phyloP scores from a whole-genome alignment of 768 basidiomycete genomes.

The Gautieria morchelliformis region DNA sequence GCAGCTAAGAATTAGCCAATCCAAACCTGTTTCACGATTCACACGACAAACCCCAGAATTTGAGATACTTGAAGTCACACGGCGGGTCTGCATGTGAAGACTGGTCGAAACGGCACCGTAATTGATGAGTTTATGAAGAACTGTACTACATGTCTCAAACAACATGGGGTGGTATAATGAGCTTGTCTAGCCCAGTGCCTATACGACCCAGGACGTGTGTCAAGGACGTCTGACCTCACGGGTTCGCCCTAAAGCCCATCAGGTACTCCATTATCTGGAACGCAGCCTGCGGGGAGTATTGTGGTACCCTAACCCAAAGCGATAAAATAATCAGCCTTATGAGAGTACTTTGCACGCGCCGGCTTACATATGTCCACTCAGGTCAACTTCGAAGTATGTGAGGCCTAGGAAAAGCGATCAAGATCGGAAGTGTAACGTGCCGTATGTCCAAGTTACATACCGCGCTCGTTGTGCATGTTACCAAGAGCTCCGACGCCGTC shows the following conservation, averaged over 20 bases:
- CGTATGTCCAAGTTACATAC: slow-evolving; percentile 12
- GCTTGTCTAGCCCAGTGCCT: no score
- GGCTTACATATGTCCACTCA: slow-evolving; percentile 66
- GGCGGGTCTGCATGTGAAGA: no score
- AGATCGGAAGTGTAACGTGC: background rate
- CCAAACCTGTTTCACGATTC: no score
- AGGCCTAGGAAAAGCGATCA: slow-evolving; percentile 17
- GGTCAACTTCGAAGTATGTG: slow-evolving; percentile 54
- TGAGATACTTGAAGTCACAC: no score
- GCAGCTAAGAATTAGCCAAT: no score
- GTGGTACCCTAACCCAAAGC: background rate
- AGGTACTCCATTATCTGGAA: slow-evolving; percentile 63
- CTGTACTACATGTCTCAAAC: no score
- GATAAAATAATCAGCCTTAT: background rate
- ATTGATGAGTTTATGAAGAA: no score
- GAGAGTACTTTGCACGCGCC: slow-evolving; percentile 1
- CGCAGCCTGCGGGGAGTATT: slow-evolving; percentile 44
- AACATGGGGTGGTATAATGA: no score
- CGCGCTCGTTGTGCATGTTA: slow-evolving; percentile 54
- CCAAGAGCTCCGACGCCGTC: slow-evolving; percentile 64
- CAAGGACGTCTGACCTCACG: slow-evolving; percentile 17
- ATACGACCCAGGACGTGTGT: no score
- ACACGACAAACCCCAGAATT: no score
- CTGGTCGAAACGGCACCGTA: no score
- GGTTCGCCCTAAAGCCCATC: slow-evolving; percentile 49